Conservation (phyloP, 306 rosid species). For the Luffa aegyptiaca region DNA sequence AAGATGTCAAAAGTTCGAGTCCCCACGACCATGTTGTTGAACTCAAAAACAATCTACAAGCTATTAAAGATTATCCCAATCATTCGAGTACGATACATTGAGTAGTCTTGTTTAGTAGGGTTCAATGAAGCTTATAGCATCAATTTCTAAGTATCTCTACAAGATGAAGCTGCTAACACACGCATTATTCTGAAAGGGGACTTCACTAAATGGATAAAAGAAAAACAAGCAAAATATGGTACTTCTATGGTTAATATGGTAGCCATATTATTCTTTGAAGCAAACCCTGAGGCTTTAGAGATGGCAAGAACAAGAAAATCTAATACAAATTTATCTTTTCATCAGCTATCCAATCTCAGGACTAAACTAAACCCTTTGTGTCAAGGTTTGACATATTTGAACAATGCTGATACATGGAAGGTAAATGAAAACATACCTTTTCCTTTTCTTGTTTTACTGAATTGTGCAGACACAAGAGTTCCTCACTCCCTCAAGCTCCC, state of each 20-base stretch:
- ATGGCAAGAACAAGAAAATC: background rate
- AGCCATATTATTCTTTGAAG: background rate
- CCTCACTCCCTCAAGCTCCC: constrained; percentile 28
- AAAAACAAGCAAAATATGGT: background rate
- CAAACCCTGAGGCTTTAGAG: background rate
- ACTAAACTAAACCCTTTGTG: background rate
- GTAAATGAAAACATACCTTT: background rate
- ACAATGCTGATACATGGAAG: background rate
- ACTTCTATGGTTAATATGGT: background rate
- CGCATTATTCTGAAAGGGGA: background rate
- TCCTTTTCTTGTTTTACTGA: constrained; percentile 14
- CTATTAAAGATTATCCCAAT: background rate
- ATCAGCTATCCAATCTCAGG: background rate
- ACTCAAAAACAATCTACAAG: background rate
- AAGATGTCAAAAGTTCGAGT: no score
- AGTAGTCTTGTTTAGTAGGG: background rate
- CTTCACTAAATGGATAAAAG: background rate
- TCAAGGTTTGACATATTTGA: background rate
- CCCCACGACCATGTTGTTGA: background rate
- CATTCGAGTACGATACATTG: background rate
- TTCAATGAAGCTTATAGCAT: background rate
- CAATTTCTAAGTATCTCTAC: background rate
- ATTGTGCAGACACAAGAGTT: constrained; percentile 32
- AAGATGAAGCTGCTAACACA: background rate
- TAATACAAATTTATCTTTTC: background rate